Percentiles rank a stretch among this genome's conserved stretches.
Conservation (phyloP, 805 yeast species). For the Kluyveromyces dobzhanskii region DNA sequence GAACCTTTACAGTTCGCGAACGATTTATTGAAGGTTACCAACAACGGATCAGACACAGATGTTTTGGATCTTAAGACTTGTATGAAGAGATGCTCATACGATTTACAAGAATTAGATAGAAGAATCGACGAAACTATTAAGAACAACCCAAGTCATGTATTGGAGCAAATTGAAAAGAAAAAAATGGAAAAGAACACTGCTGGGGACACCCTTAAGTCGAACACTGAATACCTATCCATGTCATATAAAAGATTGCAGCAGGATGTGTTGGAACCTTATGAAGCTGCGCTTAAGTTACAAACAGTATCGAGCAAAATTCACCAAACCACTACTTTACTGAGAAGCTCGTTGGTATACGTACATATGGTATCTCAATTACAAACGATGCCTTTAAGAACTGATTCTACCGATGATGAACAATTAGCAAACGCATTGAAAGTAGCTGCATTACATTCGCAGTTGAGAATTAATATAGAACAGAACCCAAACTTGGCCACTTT, state of each 20-base stretch:
- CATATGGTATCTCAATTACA: slow-evolving; percentile 21
- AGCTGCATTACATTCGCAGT: slow-evolving; percentile 21
- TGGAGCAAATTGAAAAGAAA: slow-evolving; percentile 18
- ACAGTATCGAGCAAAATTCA: slow-evolving; percentile 25
- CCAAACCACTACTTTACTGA: slow-evolving; percentile 25
- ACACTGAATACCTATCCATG: slow-evolving; percentile 22
- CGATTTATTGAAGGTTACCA: slow-evolving; percentile 18
- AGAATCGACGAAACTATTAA: slow-evolving; percentile 17
- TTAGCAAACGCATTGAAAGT: slow-evolving; percentile 11
- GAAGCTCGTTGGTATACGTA: slow-evolving; percentile 23
- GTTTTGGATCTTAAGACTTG: slow-evolving; percentile 24
- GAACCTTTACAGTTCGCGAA: slow-evolving; percentile 17
- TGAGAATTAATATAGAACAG: slow-evolving; percentile 17
- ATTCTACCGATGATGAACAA: slow-evolving; percentile 1
- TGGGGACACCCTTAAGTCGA: slow-evolving; percentile 14
- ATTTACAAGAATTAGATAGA: slow-evolving; percentile 20
- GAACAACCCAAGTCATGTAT: slow-evolving; percentile 15
- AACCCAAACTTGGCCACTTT: slow-evolving; percentile 22
- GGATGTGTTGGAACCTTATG: slow-evolving; percentile 24
- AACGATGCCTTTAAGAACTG: slow-evolving; percentile 3
- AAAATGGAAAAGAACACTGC: slow-evolving; percentile 10
- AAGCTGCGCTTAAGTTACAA: slow-evolving; percentile 23
- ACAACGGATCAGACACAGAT: slow-evolving; percentile 10
- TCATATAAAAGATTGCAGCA: slow-evolving; percentile 25
- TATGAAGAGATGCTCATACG: slow-evolving; percentile 23